Percentiles rank a stretch among this genome's conserved stretches.
Conservation (phyloP, 768 basidiomycete genomes). For the Boletus coccyginus region DNA sequence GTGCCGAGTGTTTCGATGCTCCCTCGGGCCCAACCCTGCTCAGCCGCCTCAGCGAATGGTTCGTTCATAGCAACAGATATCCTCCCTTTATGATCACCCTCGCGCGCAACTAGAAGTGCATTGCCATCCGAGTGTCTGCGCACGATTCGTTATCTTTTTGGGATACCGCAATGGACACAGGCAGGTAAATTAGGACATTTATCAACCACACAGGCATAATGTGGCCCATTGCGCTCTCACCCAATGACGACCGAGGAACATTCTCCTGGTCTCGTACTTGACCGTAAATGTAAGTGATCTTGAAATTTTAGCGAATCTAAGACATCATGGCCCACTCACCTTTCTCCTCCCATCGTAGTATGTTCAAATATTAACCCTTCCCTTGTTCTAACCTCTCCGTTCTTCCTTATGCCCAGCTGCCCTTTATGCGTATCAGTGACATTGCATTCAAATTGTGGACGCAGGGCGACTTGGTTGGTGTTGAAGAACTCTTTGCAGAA, state of each 20-base stretch:
- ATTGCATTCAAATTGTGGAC: not conserved
- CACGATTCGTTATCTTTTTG: not conserved
- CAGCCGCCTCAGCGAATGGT: not conserved
- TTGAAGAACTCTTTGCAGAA: constrained; percentile 1
- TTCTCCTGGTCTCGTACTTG: not conserved
- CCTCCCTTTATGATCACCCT: not conserved
- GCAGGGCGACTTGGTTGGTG: too few relatives aligned
- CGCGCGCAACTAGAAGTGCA: not conserved
- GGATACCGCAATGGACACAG: not conserved
- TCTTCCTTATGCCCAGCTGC: not conserved
- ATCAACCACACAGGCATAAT: not conserved
- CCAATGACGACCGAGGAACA: not conserved
- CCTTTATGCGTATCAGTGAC: not conserved
- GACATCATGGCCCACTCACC: too few relatives aligned
- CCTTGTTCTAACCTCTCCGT: not conserved
- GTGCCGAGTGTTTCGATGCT: not conserved
- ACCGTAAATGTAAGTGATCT: not conserved
- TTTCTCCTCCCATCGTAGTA: not conserved
- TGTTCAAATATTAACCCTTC: not conserved
- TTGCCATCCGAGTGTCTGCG: not conserved
- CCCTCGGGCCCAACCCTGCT: not conserved
- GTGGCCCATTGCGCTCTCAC: not conserved
- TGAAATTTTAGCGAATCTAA: not conserved
- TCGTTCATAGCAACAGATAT: not conserved
- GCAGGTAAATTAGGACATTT: not conserved